Evolutionary conservation across 768 basidiomycete species (phyloP).

Genomic region (Ramaria sp.): DNA sequence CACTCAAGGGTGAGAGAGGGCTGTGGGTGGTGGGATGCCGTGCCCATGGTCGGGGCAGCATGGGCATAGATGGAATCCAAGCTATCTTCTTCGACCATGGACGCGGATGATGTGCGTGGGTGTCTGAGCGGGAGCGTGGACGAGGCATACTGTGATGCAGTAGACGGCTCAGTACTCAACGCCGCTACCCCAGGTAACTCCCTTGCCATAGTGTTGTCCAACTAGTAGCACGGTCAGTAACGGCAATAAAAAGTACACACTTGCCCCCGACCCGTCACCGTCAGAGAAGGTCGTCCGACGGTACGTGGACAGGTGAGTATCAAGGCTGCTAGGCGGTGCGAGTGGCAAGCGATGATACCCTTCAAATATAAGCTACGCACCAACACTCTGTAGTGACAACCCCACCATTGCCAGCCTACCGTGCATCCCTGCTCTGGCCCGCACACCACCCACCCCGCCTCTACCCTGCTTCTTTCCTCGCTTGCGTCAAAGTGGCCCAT

Average conservation of each 20-base stretch:
- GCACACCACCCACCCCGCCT: too few species aligned
- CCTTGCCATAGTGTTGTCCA: neutral
- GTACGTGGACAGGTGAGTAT: too few species aligned
- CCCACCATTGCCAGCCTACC: too few species aligned
- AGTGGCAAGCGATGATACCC: too few species aligned
- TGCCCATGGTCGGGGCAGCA: conserved; percentile 22
- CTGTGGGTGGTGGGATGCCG: neutral
- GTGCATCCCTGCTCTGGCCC: too few species aligned
- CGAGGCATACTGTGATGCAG: conserved; percentile 10
- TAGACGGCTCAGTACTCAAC: conserved; percentile 1
- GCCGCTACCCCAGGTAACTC: conserved; percentile 1
- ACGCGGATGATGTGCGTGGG: conserved; percentile 4
- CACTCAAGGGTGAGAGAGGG: conserved; percentile 25
- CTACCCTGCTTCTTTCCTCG: too few species aligned
- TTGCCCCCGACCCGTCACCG: neutral
- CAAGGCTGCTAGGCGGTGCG: too few species aligned
- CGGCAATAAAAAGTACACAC: neutral
- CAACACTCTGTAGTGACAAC: too few species aligned
- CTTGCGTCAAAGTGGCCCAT: too few species aligned
- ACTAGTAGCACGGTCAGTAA: neutral
- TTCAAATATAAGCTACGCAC: too few species aligned
- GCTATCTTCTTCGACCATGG: conserved; percentile 34
- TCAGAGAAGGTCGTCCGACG: too few species aligned
- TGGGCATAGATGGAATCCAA: conserved; percentile 49
- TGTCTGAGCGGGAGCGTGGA: neutral